Base-by-base conservation (phyloP, 345 rosid species). In the Gossypium thurberi region DNA sequence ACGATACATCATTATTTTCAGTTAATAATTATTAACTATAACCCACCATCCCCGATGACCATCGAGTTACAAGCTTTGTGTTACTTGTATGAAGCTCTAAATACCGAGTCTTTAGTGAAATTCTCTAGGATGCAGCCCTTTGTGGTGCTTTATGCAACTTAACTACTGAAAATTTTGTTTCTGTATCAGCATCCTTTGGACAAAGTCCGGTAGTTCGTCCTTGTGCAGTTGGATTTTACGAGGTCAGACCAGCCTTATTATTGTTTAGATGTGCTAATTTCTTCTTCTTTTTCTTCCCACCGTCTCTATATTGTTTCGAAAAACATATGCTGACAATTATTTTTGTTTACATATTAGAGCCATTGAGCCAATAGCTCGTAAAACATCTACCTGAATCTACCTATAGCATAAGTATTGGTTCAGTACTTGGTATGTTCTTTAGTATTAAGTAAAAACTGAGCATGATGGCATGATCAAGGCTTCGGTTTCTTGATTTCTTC, bases 141-240 rank as follows among this genome's bases (percentile, higher is more conserved):
- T 63, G 21, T 63, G 67, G 67, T 63, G 67, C 25, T 40, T 37
- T 17, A 20, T 17, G 67, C 67, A 40, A 64, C 15, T 64, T 64
- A 40, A 64, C 25, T 64, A 64, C 50, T 18, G 25, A 64, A 40
- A 64, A n/a, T 64, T 64, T 64, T 64, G 68, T 64, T 64, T 37
- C 46, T 64, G 50, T 42, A 64, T 40, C 50, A 42, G 68, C 47
- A 64, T 64, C 48, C 14, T 63, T n/a, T 63, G 26, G 26, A 40
- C 68, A 40, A 63, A 40, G 15, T 63, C 42, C 37, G 68, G 68
- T 63, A 63, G 40, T 63, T 63, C 8, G 14, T 63, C 48, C 50
- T 63, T 61, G 42, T 33, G n/a, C 44, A n/a, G 44, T 61, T 9
- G 12, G 65, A 61, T 28, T 33, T 61, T 33, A 33, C 14, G 44